Evolutionary conservation across 148 eudicot genomes (phyloP), one percentile per base, ranked within the genome.

Genomic region (Nyssa sinensis): DNA sequence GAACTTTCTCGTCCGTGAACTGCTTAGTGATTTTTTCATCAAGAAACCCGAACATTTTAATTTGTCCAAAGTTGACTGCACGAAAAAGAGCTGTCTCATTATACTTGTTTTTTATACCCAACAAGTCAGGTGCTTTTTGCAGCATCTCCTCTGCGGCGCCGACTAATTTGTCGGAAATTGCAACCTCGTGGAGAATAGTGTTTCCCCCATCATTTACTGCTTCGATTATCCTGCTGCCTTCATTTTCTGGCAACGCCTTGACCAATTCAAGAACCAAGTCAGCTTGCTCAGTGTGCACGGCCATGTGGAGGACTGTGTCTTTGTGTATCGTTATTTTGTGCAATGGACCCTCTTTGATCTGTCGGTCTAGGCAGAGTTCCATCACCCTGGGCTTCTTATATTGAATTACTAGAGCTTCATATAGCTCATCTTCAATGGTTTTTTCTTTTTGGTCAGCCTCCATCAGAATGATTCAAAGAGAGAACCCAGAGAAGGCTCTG

Each of bases 281-380:
- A 13, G 33, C 0, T 69, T 49, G 55, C 19, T 11, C 21, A 9
- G 55, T 30, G 60, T 69, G 49, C 1, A 9, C 28, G n/a, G 72
- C 72, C 72, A 69, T 69, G 11, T 69, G 72, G 39, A 69, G 72
- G 57, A 69, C 72, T 0, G 60, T 69, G 72, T 69, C 72, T 6
- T 4, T 25, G 37, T 69, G 72, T 10, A 69, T 69, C 0, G 60
- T 47, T 16, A 69, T n/a, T 12, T 7, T n/a, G 12, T 69, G 72
- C 37, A 69, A 69, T 25, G 72, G 72, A 49, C 72, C 72, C 11
- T 69, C 57, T 17, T n/a, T n/a, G n/a, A n/a, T n/a, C n/a, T 37
- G 25, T 28, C 23, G 23, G 0, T 28, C 2, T 28, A 13, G 60
- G 11, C 72, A 69, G n/a, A 69, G 30, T 7, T 49, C 2, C 11